phyloP scores from a whole-genome alignment of 805 yeast species.

The Lipomyces lipofer region DNA sequence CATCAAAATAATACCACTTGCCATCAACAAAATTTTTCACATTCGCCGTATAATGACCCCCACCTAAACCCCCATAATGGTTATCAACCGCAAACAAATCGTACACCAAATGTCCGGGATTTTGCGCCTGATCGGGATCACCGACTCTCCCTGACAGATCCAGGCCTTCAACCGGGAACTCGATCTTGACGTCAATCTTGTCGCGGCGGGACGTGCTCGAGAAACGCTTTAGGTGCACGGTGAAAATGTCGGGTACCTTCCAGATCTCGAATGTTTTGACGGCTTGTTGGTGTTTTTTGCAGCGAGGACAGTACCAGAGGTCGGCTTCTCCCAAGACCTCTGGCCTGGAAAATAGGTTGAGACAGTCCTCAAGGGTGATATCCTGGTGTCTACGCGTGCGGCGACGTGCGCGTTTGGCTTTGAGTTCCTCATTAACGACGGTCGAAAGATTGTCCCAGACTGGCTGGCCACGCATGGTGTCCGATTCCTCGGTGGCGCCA shows the following conservation, averaged over 20 bases:
- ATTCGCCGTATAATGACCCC: constrained; percentile 94
- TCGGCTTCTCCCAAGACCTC: constrained; percentile 87
- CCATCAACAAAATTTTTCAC: constrained; percentile 74
- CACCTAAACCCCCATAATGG: constrained; percentile 94
- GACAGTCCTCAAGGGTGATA: constrained; percentile 70
- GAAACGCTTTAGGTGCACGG: constrained; percentile 88
- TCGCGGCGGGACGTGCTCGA: constrained; percentile 72
- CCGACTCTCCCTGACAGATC: constrained; percentile 66
- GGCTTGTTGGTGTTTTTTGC: constrained; percentile 88
- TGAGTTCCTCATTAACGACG: constrained; percentile 57
- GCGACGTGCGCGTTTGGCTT: constrained; percentile 38
- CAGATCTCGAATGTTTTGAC: constrained; percentile 87
- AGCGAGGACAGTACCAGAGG: constrained; percentile 89
- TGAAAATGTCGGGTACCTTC: constrained; percentile 89
- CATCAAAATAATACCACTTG: constrained; percentile 89
- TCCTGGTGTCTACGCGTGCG: constrained; percentile 35
- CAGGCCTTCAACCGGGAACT: constrained; percentile 81
- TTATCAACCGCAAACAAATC: constrained; percentile 92
- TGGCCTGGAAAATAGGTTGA: constrained; percentile 70
- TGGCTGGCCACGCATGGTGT: constrained; percentile 50
- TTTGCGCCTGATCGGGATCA: constrained; percentile 33
- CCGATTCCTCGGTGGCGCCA: constrained; percentile 44
- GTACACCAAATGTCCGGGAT: constrained; percentile 49
- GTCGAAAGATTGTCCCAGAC: constrained; percentile 58
- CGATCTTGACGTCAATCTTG: constrained; percentile 80